phyloP scores from a whole-genome alignment of 1,139 yeast genomes.

The Hemisphaericaspora lyxosophila region DNA sequence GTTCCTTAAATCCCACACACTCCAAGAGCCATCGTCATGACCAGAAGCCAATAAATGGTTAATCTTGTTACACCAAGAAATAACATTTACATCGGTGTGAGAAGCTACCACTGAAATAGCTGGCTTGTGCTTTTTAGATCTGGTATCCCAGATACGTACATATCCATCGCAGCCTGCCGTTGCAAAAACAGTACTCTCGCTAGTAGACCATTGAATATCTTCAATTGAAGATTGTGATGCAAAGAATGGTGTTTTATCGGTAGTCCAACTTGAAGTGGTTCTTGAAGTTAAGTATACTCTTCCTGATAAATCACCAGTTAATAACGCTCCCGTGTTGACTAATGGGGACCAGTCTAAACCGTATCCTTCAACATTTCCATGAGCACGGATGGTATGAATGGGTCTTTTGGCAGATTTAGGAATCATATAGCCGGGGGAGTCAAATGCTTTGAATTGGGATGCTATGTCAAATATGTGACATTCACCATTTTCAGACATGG shows the following conservation, averaged over 20 bases:
- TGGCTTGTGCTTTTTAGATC: conserved; percentile 89
- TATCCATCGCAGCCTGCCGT: conserved; percentile 91
- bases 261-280: conserved; percentile 77
- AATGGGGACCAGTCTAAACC: conserved; percentile 97
- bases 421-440: conserved; percentile 79
- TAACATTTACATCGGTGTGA: conserved; percentile 85
- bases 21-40: conserved; percentile 97
- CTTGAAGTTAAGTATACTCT: conserved; percentile 76
- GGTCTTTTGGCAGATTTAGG: conserved; percentile 82
- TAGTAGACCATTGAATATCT: conserved; percentile 95
- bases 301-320: conserved; percentile 90
- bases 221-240: conserved; percentile 80
- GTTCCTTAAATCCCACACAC: conserved; percentile 95
- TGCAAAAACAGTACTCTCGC: conserved; percentile 91
- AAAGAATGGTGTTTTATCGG: conserved; percentile 79
- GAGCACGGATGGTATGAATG: conserved; percentile 76
- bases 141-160: conserved; percentile 93
- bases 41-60: conserved; percentile 90
- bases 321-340: conserved; percentile 72
- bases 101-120: conserved; percentile 85
- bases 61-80: conserved; percentile 91
- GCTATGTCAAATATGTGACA: conserved; percentile 77
- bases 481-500: conserved; percentile 90
- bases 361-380: conserved; percentile 96
- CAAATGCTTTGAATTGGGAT: conserved; percentile 79